These are phyloP conservation scores for Penicillium digitatum DNA, from an alignment of 2,329 filamentous ascomycete genomes.

Conservation along the genomic window DNA sequence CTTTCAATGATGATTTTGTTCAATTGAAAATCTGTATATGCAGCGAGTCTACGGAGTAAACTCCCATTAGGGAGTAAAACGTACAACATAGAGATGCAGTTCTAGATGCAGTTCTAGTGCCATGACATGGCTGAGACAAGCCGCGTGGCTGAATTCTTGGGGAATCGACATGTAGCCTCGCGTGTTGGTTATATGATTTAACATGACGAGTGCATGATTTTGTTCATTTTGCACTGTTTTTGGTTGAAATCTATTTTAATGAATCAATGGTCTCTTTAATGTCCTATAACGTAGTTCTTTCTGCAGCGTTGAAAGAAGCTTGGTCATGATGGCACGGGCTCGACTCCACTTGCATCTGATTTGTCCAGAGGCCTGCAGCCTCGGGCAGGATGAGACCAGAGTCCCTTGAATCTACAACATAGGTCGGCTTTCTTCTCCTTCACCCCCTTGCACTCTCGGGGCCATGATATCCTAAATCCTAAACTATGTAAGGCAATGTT, in stretches of 20 bases:
- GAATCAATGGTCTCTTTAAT: background rate
- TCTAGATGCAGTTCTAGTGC: background rate
- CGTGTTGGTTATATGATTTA: background rate
- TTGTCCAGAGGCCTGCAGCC: background rate
- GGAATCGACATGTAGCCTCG: background rate
- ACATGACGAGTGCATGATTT: background rate
- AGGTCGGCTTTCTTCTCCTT: background rate
- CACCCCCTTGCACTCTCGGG: background rate
- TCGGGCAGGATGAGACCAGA: background rate
- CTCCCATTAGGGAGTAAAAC: background rate
- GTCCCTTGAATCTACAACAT: conserved; percentile 1
- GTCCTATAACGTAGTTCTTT: background rate
- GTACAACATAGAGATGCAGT: background rate
- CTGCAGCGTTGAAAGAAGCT: background rate
- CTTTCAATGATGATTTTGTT: background rate
- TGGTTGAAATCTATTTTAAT: background rate
- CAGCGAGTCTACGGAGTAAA: background rate
- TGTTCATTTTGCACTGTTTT: background rate
- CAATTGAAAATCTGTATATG: conserved; percentile 1
- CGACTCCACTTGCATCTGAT: conserved; percentile 3
- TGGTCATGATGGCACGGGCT: background rate
- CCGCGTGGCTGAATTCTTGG: background rate
- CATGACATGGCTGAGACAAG: background rate
- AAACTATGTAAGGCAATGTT: background rate
- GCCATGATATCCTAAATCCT: conserved; percentile 4